These are phyloP conservation scores for Sporisorium iseilematis-ciliati DNA, from an alignment of 1,284 basidiomycete genomes.

Conservation along the genomic window DNA sequence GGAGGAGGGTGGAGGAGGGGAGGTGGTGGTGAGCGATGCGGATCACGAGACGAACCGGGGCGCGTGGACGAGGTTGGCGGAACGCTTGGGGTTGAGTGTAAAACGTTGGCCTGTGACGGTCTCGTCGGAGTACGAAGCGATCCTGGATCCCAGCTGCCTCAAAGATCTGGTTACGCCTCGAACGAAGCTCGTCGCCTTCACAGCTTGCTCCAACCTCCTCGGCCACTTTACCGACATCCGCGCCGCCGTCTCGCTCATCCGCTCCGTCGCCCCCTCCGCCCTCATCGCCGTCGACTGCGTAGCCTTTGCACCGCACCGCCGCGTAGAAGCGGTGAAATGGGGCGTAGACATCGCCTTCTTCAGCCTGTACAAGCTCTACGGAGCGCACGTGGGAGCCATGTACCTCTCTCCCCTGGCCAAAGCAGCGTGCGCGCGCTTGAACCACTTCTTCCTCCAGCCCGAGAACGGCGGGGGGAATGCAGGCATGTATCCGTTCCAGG, in stretches of 20 bases:
- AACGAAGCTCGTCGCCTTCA: slow-evolving; percentile 80
- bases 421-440: slow-evolving; percentile 73
- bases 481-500: slow-evolving; percentile 79
- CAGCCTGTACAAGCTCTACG: slow-evolving; percentile 84
- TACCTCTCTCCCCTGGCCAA: slow-evolving; percentile 75
- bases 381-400: slow-evolving; percentile 78
- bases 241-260: slow-evolving; percentile 34
- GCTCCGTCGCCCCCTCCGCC: slow-evolving; percentile 74
- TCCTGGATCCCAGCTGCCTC: slow-evolving; percentile 75
- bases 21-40: slow-evolving; percentile 78
- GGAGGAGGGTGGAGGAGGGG: slow-evolving; percentile 74
- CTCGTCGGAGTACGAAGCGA: slow-evolving; percentile 75
- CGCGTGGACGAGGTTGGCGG: slow-evolving; percentile 80
- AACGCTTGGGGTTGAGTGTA: slow-evolving; percentile 74
- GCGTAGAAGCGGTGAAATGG: slow-evolving; percentile 75
- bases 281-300: slow-evolving; percentile 80
- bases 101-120: slow-evolving; percentile 76
- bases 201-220: slow-evolving; percentile 81
- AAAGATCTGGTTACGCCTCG: slow-evolving; percentile 76
- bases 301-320: slow-evolving; percentile 81
- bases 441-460: slow-evolving; percentile 77
- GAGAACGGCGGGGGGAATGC: slow-evolving; percentile 45
- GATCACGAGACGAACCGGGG: slow-evolving; percentile 88
- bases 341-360: slow-evolving; percentile 79
- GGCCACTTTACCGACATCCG: slow-evolving; percentile 77